Evolutionary conservation across 208 protist genomes (phyloP), one percentile per base, ranked within the genome.

Genomic region (Acanthamoeba culbertsoni): DNA sequence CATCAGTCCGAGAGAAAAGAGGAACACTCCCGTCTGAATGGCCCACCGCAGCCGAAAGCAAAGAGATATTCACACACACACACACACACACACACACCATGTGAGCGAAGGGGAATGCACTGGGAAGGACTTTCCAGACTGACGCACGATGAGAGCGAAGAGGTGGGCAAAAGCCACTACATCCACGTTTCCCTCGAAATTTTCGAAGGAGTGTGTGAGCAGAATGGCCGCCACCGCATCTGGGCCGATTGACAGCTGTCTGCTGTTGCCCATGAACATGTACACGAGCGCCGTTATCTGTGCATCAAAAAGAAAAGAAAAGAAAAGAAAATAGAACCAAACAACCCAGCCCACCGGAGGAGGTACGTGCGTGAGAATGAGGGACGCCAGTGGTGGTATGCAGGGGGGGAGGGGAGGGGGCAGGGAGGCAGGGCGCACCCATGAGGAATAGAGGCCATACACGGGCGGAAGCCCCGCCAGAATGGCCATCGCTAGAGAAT

Each of bases 181-280:
- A 35, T 91, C 51, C 31, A 63, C 77, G 18, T 86, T 46, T 6
- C 51, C 77, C 20, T 91, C 86, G 40, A 75, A 55, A 73, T 91
- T 73, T 23, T 91, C 59, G 37, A 65, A 91, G 1, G 86, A 51
- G 23, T 75, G 86, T 7, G 57, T 55, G 28, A 91, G 45, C 10
- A 91, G 45, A 26, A 91, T 65, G 26, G 57, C 59, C 35, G 86
- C 31, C 51, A 91, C 86, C 1, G 86, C 59, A 42, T 91, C 86
- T 92, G 86, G 86, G 1, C 86, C 86, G 26, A 91, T 75, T 6
- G 86, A 91, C 86, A 91, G 40, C 59, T 91, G 86, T 16, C 86
- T 2, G 57, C 86, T 91, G 86, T 91, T 91, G 57, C 86, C 86
- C 51, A 91, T 65, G 26, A 91, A 16, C 86, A 48, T 55, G 59